A percentile compares a stretch with the other conserved stretches of the same genome.
Conservation (phyloP, 805 yeast species). For the Kluyveromyces wickerhamii region DNA sequence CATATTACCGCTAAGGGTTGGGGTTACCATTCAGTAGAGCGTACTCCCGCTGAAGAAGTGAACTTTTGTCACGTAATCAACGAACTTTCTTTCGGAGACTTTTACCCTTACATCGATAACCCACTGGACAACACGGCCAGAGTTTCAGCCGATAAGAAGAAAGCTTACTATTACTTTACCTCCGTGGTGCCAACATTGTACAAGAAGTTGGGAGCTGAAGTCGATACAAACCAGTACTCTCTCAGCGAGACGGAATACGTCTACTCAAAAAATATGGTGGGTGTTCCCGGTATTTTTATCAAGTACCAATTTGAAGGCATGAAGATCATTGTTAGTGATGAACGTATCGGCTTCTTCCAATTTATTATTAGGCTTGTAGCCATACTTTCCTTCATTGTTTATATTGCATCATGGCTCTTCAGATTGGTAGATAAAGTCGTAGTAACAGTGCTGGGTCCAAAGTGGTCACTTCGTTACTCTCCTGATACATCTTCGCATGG, state of each 20-base stretch:
- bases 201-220: conserved; percentile 55
- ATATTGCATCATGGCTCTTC: conserved; percentile 60
- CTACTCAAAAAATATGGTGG: conserved; percentile 15
- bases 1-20: conserved; percentile 73
- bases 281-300: conserved; percentile 72
- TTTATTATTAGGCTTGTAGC: conserved; percentile 75
- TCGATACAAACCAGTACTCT: conserved; percentile 85
- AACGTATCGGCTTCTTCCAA: conserved; percentile 65
- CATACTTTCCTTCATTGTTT: conserved; percentile 72
- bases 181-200: conserved; percentile 81
- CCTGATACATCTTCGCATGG: conserved; percentile 22
- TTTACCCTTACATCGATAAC: conserved; percentile 76
- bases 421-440: conserved; percentile 48
- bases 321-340: conserved; percentile 58
- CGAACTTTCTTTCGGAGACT: conserved; percentile 87
- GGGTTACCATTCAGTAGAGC: conserved; percentile 42
- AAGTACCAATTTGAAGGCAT: conserved; percentile 87
- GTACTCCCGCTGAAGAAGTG: conserved; percentile 42
- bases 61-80: conserved; percentile 79
- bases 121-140: conserved; percentile 79
- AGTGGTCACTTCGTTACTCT: conserved; percentile 33
- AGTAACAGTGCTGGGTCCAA: conserved; percentile 49
- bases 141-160: conserved; percentile 39
- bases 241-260: conserved; percentile 43
- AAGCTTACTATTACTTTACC: conserved; percentile 55